A percentile compares a stretch with the other conserved stretches of the same genome.
Conservation (phyloP, 805 yeast species). For the Saccharomycopsis sp. region DNA sequence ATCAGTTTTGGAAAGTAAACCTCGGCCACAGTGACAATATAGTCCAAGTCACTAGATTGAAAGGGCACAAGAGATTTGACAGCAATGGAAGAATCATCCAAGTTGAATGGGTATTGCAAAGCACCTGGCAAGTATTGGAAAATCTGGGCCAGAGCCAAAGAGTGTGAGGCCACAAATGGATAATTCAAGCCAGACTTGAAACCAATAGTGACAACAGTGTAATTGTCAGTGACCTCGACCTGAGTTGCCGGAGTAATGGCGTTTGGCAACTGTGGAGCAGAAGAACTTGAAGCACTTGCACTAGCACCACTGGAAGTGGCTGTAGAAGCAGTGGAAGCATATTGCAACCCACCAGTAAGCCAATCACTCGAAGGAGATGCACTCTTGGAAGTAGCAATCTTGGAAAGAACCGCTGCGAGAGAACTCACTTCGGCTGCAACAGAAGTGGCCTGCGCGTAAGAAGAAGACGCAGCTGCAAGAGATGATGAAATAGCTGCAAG, state of each 20-base stretch:
- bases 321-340: slow-evolving; percentile 28
- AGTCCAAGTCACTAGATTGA: slow-evolving; percentile 43
- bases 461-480: slow-evolving; percentile 1
- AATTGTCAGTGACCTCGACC: slow-evolving; percentile 27
- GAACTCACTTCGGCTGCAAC: slow-evolving; percentile 1
- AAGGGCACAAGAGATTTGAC: slow-evolving; percentile 72
- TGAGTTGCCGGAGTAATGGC: slow-evolving; percentile 19
- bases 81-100: slow-evolving; percentile 22
- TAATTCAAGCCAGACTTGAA: slow-evolving; percentile 75
- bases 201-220: slow-evolving; percentile 60
- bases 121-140: slow-evolving; percentile 77
- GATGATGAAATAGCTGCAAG: not conserved
- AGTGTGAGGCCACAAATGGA: slow-evolving; percentile 66
- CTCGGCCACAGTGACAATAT: slow-evolving; percentile 81
- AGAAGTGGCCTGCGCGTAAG: slow-evolving; percentile 21
- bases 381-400: not conserved
- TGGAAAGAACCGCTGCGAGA: not conserved
- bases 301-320: slow-evolving; percentile 22
- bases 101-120: slow-evolving; percentile 51
- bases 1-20: slow-evolving; percentile 62
- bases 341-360: slow-evolving; percentile 34
- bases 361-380: slow-evolving; percentile 19
- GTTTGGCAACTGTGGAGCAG: slow-evolving; percentile 14
- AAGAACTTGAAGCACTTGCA: slow-evolving; percentile 17
- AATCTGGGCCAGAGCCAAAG: slow-evolving; percentile 74